phyloP scores from a whole-genome alignment of 805 yeast genomes.

The Nakazawaea populi region DNA sequence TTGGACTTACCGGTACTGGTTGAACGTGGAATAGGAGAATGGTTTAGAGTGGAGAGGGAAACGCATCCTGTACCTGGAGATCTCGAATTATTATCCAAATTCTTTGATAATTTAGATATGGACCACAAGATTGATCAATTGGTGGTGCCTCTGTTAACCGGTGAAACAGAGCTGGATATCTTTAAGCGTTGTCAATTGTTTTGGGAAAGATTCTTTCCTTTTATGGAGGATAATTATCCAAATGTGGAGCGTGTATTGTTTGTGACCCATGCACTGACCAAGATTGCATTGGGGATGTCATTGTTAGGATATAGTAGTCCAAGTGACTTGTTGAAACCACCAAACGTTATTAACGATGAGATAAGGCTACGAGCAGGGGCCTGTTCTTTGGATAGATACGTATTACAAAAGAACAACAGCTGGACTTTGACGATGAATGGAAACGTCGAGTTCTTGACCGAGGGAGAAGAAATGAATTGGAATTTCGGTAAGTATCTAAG shows the following conservation, averaged over 20 bases:
- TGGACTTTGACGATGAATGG: slow-evolving; percentile 75
- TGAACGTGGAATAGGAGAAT: slow-evolving; percentile 88
- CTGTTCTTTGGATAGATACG: slow-evolving; percentile 73
- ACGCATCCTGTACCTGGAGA: slow-evolving; percentile 68
- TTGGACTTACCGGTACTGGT: slow-evolving; percentile 54
- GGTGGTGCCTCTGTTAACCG: slow-evolving; percentile 53
- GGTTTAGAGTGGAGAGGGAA: slow-evolving; percentile 72
- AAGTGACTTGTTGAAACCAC: slow-evolving; percentile 44
- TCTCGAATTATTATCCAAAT: slow-evolving; percentile 37
- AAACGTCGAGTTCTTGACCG: slow-evolving; percentile 56
- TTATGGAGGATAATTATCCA: slow-evolving; percentile 53
- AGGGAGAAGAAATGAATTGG: slow-evolving; percentile 95
- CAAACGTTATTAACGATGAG: slow-evolving; percentile 33
- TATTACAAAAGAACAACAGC: slow-evolving; percentile 18
- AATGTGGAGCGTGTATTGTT: slow-evolving; percentile 56
- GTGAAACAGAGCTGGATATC: slow-evolving; percentile 74
- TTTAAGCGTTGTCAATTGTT: slow-evolving; percentile 54
- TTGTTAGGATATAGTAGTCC: slow-evolving; percentile 48
- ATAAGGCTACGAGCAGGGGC: slow-evolving; percentile 64
- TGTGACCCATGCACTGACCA: slow-evolving; percentile 92
- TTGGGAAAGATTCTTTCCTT: slow-evolving; percentile 50
- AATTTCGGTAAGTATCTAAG: slow-evolving; percentile 46
- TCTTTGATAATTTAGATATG: slow-evolving; percentile 44
- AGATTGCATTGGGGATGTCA: slow-evolving; percentile 81
- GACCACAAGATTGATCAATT: slow-evolving; percentile 45